Evolutionary conservation across 352 stramenopile species (phyloP).

Genomic region (Pythium scleroteichum): DNA sequence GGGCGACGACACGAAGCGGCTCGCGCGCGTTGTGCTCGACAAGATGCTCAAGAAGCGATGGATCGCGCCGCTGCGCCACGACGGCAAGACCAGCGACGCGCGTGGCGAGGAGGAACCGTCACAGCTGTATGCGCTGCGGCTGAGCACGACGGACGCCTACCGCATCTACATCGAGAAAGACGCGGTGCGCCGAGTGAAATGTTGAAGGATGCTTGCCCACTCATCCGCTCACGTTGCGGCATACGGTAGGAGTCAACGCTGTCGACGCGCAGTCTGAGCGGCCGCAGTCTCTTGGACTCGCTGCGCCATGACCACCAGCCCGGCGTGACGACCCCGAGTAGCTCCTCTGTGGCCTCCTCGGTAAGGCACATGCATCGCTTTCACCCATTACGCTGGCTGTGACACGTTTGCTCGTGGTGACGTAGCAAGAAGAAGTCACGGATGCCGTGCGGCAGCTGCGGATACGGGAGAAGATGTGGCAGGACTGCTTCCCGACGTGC

Average conservation of each 20-base stretch:
- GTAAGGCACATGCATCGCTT: neutral
- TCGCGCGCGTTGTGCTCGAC: conserved; percentile 53
- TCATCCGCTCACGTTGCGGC: neutral
- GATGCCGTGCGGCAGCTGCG: conserved; percentile 45
- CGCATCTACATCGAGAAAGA: conserved; percentile 86
- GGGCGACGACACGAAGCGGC: conserved; percentile 9
- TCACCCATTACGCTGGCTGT: neutral
- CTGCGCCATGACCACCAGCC: conserved; percentile 8
- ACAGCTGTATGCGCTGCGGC: conserved; percentile 51
- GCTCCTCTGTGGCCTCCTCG: conserved; percentile 16
- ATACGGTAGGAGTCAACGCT: conserved; percentile 23
- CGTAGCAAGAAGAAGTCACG: conserved; percentile 29
- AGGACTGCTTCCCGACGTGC: conserved; percentile 81
- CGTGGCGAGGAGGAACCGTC: conserved; percentile 33
- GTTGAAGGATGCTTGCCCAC: neutral
- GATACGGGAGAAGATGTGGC: conserved; percentile 75
- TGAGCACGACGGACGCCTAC: conserved; percentile 75
- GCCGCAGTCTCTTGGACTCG: conserved; percentile 23
- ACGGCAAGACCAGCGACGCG: conserved; percentile 36
- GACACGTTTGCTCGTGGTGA: neutral
- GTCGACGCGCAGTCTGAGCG: conserved; percentile 27
- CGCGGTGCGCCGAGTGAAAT: conserved; percentile 24
- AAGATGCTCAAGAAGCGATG: conserved; percentile 59
- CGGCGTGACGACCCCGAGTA: conserved; percentile 15
- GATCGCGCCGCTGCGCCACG: conserved; percentile 46